Percentiles rank a stretch among this genome's conserved stretches.
These are phyloP conservation scores for Spinellus fusiger DNA, from an alignment of 192 early-diverging fungal genomes.

Conservation along the genomic window DNA sequence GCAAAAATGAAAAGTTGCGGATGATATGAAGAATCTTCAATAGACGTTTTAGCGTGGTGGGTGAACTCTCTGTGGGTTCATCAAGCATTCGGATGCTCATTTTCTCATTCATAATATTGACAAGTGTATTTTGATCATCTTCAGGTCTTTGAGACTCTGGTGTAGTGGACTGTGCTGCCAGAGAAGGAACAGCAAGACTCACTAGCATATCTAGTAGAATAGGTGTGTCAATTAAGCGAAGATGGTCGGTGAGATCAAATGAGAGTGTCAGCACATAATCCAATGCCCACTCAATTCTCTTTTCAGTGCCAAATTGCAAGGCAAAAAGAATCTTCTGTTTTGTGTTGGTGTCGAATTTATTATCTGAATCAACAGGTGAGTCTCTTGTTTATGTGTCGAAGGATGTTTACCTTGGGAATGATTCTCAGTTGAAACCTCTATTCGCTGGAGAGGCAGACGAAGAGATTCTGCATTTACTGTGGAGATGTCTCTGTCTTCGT, in stretches of 20 bases:
- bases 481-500: background rate
- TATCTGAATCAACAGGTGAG: background rate
- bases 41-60: slow-evolving; percentile 6
- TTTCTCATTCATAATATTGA: background rate
- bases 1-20: slow-evolving; percentile 61
- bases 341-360: slow-evolving; percentile 5
- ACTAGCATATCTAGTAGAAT: slow-evolving; percentile 27
- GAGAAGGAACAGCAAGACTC: background rate
- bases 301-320: slow-evolving; percentile 60
- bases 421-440: background rate
- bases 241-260: slow-evolving; percentile 43
- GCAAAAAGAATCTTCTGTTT: slow-evolving; percentile 64
- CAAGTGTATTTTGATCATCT: background rate
- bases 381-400: background rate
- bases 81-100: background rate
- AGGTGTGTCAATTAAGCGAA: slow-evolving; percentile 56
- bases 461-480: background rate
- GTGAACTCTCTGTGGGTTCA: background rate
- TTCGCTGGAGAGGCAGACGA: background rate
- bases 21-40: slow-evolving; percentile 64
- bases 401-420: background rate
- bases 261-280: slow-evolving; percentile 61
- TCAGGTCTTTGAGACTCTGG: background rate
- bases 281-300: slow-evolving; percentile 81
- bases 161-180: background rate